phyloP scores from a whole-genome alignment of 108 stramenopile genomes.

The Nannochloropsis oceanica region DNA sequence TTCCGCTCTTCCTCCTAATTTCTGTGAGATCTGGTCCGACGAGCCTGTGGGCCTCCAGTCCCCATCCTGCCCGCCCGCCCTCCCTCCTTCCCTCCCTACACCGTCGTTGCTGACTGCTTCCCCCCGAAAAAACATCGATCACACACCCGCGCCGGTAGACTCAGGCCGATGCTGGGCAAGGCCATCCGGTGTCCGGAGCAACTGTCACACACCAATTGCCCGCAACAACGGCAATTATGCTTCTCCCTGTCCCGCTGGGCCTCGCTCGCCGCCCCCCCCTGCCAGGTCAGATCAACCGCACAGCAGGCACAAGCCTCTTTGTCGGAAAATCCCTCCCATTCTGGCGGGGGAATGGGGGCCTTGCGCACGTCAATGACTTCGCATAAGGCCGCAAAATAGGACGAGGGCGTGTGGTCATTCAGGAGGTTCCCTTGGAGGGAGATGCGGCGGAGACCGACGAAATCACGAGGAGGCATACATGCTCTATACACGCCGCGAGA shows the following conservation, averaged over 20 bases:
- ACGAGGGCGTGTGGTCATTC: conserved; percentile 55
- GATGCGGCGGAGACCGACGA: conserved; percentile 51
- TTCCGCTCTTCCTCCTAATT: too few relatives aligned
- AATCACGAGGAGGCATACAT: conserved; percentile 56
- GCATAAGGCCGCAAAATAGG: conserved; percentile 67
- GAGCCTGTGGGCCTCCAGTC: not conserved
- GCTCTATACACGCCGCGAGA: conserved; percentile 68
- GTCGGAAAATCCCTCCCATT: conserved; percentile 72
- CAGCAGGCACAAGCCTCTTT: conserved; percentile 47
- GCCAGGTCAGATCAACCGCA: conserved; percentile 50
- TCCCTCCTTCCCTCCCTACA: not conserved
- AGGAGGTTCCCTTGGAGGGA: conserved; percentile 76
- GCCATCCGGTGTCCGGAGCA: conserved; percentile 68
- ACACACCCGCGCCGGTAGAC: conserved; percentile 64
- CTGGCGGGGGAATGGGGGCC: conserved; percentile 54
- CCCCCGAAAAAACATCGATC: conserved; percentile 63
- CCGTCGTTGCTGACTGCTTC: not conserved
- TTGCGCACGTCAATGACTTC: conserved; percentile 60
- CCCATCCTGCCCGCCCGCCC: not conserved
- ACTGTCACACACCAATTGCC: conserved; percentile 76
- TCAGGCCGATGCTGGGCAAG: conserved; percentile 68
- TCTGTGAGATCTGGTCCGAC: too few relatives aligned
- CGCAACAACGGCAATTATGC: conserved; percentile 88
- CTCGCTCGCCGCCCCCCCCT: conserved; percentile 21
- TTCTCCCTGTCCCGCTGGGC: conserved; percentile 82